Evolutionary conservation across 768 basidiomycete genomes (phyloP).

Genomic region (Macrolepiota fuliginosa): DNA sequence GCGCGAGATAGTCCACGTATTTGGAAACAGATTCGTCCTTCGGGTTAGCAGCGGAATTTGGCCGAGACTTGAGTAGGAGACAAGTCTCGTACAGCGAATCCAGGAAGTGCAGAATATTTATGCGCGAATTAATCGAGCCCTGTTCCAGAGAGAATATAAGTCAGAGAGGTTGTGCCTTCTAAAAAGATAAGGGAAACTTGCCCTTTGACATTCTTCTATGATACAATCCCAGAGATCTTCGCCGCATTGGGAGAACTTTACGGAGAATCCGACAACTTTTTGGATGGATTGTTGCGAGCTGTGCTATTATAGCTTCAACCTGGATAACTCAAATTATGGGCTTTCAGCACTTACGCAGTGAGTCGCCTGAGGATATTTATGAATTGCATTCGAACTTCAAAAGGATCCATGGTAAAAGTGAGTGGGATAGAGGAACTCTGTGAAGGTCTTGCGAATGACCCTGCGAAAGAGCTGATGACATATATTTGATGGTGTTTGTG

Average conservation of each 20-base stretch:
- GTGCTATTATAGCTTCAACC: conserved; percentile 22
- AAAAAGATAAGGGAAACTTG: conserved; percentile 22
- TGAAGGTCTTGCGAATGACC: background rate
- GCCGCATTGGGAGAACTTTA: conserved; percentile 81
- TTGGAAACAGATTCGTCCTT: conserved; percentile 28
- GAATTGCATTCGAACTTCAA: conserved; percentile 39
- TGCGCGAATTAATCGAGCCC: conserved; percentile 88
- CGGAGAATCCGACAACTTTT: conserved; percentile 80
- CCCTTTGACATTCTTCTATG: conserved; percentile 88
- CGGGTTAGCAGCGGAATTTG: conserved; percentile 3
- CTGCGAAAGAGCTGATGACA: background rate
- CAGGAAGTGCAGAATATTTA: conserved; percentile 90
- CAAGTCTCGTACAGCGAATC: conserved; percentile 85
- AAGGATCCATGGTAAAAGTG: conserved; percentile 30
- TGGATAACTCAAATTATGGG: conserved; percentile 3
- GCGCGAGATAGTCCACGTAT: conserved; percentile 74
- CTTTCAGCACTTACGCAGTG: conserved; percentile 30
- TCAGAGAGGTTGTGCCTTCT: background rate
- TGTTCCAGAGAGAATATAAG: conserved; percentile 21
- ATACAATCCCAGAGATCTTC: conserved; percentile 96
- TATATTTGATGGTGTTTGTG: background rate
- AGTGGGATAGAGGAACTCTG: background rate
- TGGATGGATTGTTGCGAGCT: conserved; percentile 88
- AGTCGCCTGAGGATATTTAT: conserved; percentile 31
- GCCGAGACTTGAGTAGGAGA: conserved; percentile 57